phyloP scores from a whole-genome alignment of 2,329 filamentous ascomycete genomes.

The Sporothrix sp. region DNA sequence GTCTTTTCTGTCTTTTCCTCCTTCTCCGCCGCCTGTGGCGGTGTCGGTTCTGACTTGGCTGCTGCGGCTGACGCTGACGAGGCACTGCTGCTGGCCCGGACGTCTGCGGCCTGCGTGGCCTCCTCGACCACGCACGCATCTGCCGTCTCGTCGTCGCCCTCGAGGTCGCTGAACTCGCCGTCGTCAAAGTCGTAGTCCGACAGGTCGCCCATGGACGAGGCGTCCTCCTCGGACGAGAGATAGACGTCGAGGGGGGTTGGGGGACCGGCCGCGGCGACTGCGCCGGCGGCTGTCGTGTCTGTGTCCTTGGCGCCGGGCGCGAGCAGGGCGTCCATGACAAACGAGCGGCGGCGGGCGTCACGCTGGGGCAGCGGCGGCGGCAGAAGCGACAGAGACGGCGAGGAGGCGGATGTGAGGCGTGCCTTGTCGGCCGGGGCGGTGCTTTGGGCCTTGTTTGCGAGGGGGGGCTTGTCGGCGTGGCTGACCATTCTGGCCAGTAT shows the following conservation, averaged over 20 bases:
- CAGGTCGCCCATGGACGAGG: slow-evolving; percentile 49
- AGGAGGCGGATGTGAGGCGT: not conserved
- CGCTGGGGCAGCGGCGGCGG: slow-evolving; percentile 41
- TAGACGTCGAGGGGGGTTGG: slow-evolving; percentile 48
- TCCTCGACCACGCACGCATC: not conserved
- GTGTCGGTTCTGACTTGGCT: not conserved
- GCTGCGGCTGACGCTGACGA: not conserved
- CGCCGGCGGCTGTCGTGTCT: not conserved
- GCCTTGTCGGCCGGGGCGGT: too few relatives aligned
- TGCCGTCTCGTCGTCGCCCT: slow-evolving; percentile 16
- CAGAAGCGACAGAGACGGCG: slow-evolving; percentile 8
- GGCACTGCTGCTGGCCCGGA: not conserved
- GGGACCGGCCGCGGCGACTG: slow-evolving; percentile 25
- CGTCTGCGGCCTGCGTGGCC: not conserved
- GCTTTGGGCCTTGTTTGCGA: too few relatives aligned
- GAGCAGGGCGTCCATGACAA: slow-evolving; percentile 31
- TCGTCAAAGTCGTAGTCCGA: slow-evolving; percentile 35
- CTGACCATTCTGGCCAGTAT: slow-evolving; percentile 10
- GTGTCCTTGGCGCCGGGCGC: slow-evolving; percentile 18
- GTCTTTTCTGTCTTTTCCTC: not conserved
- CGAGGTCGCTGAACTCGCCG: slow-evolving; percentile 35
- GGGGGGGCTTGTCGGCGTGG: not conserved
- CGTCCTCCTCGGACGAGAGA: slow-evolving; percentile 57
- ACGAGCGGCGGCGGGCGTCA: slow-evolving; percentile 40
- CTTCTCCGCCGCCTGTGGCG: not conserved